These are phyloP conservation scores for Kwoniella heveanensis DNA, from an alignment of 768 basidiomycete species.

Conservation along the genomic window DNA sequence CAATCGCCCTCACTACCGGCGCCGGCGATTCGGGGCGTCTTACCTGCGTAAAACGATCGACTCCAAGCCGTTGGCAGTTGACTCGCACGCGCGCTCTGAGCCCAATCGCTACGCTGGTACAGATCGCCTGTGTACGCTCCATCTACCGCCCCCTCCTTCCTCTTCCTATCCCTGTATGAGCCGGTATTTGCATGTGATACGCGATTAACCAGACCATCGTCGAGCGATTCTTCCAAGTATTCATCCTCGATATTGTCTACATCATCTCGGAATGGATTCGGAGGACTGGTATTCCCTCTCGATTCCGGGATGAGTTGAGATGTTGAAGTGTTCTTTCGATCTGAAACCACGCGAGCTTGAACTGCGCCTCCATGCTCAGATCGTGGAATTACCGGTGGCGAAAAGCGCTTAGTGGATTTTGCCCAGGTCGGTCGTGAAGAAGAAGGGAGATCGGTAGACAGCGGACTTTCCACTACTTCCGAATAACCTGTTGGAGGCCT, in stretches of 20 bases:
- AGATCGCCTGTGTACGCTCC: neutral
- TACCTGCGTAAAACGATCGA: slow-evolving; percentile 6
- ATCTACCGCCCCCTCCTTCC: neutral
- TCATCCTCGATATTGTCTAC: neutral
- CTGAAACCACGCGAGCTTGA: neutral
- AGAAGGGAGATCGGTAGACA: neutral
- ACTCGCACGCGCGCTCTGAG: neutral
- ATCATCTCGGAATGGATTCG: neutral
- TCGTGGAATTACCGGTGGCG: slow-evolving; percentile 4
- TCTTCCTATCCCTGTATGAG: too few relatives aligned
- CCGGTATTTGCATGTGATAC: neutral
- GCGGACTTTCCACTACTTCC: slow-evolving; percentile 3
- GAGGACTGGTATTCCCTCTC: neutral
- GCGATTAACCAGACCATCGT: neutral
- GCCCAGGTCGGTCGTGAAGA: slow-evolving; percentile 1
- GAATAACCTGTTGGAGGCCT: slow-evolving; percentile 40
- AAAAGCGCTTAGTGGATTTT: slow-evolving; percentile 1
- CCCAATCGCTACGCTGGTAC: slow-evolving; percentile 5
- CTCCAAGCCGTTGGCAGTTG: slow-evolving; percentile 3
- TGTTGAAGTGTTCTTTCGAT: neutral
- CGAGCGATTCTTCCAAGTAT: neutral
- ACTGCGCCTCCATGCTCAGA: slow-evolving; percentile 4
- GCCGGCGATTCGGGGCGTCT: neutral
- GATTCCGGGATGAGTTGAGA: neutral
- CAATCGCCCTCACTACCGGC: neutral